Base-by-base conservation (phyloP, 2,329 filamentous ascomycete genomes). In the Sporothrix brunneoviolacea region DNA sequence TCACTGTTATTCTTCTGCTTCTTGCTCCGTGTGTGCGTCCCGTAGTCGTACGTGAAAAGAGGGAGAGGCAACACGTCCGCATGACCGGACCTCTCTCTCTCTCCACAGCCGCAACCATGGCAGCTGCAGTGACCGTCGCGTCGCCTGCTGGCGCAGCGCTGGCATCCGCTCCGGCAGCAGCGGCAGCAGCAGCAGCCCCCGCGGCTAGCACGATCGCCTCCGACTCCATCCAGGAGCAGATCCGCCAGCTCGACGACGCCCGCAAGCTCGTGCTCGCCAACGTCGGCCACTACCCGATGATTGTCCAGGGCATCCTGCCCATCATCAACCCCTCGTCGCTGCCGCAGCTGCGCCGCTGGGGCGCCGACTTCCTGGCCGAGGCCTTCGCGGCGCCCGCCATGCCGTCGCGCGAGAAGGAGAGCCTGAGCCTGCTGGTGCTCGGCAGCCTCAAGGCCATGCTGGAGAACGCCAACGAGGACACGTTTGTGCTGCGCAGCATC, bases 361-460 rank as follows among this genome's bases (percentile, higher is more conserved):
- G 91, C 22, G 85, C 91, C 56, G 91, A 96, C 55, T 98, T 98
- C 64, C 75, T 98, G 38, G 90, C 91, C 51, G 93, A 98, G 72
- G 90, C 91, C 3, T 97, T 98, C 70, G 86, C 93, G 51, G 94
- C 88, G 54, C 93, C 94, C n/a, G 82, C 86, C 19, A 76, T 97
- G 60, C 73, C 84, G 18, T 74, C 80, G 53, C 76, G 84, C 47
- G 83, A 87, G 66, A 98, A 97, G 74, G 88, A 84, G 73, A 83
- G 82, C 54, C 75, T 93, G 70, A 83, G 84, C 58, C 74, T 88
- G 53, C 78, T 81, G 54, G 88, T 95, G 53, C 70, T 98, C 61
- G 84, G 89, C 59, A 87, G 85, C 22, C 68, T 98, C 57, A 79
- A 82, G 63, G 76, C 76, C 48, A 76, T 89, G 65, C 68, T 89